Base-by-base conservation (phyloP, 495 filamentous ascomycete species). In the Pseudotulostoma volvatum region DNA sequence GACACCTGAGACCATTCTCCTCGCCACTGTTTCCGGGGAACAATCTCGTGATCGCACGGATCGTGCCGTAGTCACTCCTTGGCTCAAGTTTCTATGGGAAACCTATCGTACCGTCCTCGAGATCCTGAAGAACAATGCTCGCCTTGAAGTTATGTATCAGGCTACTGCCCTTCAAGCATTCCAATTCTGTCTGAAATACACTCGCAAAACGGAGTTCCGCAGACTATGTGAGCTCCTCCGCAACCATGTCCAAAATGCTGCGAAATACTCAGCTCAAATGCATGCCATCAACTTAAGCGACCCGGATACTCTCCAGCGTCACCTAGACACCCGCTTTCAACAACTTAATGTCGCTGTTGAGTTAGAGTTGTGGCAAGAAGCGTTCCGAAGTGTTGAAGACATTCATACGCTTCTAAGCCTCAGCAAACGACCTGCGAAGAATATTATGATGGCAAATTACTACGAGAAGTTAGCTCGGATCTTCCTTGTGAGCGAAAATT, bases 381-480 rank as follows among this genome's bases (percentile, higher is more conserved):
- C 90, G 44, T 97, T 97, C 76, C 79, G 87, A 50, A 94, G 86
- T 53, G 85, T 97, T 37, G 90, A 97, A 60, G 90, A 97, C 61
- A 97, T 96, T 49, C 90, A 97, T 63, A 94, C 84, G n/a, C 76
- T 97, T 42, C 74, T 97, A 45, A 96, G 78, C 70, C 73, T 96
- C 43, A 96, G 90, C 83, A 97, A 97, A 74, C 82, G 88, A 36
- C 87, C 86, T 30, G 81, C 90, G n/a, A 95, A 95, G 78, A 94
- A 95, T 59, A 71, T 94, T 46, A 95, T 96, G 87, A 97, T 97
- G 90, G 90, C 92, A 59, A 97, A 96, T 65, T 97, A 97, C 74
- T 97, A 96, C 64, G 92, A 97, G 70, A 94, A 95, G 63, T 73
- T 97, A 37, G 93, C 90, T 28, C 77, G 85, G 34, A 97, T 97